A percentile compares a stretch with the other conserved stretches of the same genome.
These are phyloP conservation scores for Metschnikowia cubensis DNA, from an alignment of 805 yeast species.

Conservation along the genomic window DNA sequence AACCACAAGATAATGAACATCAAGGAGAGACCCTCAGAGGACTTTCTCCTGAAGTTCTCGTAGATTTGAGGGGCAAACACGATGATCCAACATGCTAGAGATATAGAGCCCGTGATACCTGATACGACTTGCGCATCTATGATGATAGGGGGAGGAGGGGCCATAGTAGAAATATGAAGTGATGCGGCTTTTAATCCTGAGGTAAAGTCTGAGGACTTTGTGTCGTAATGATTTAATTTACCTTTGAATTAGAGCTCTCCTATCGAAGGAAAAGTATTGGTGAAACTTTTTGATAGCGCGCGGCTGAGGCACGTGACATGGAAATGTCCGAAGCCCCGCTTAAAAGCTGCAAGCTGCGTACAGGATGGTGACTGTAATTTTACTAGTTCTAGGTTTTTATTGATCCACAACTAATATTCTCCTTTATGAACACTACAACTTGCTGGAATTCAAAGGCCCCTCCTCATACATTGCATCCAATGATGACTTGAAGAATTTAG, in stretches of 20 bases:
- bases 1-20: slow-evolving; percentile 88
- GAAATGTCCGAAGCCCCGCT: not conserved
- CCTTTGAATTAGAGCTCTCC: not conserved
- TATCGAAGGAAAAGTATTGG: not conserved
- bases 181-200: not conserved
- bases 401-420: not conserved
- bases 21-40: slow-evolving; percentile 86
- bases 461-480: slow-evolving; percentile 14
- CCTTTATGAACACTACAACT: not conserved
- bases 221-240: not conserved
- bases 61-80: slow-evolving; percentile 96
- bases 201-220: not conserved
- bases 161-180: slow-evolving; percentile 23
- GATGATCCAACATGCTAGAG: slow-evolving; percentile 96
- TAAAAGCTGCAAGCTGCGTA: not conserved
- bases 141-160: slow-evolving; percentile 63
- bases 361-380: not conserved
- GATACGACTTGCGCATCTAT: slow-evolving; percentile 68
- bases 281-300: slow-evolving; percentile 4
- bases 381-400: not conserved
- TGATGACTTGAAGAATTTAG: slow-evolving; percentile 18
- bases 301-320: slow-evolving; percentile 3
- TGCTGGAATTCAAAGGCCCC: slow-evolving; percentile 8
- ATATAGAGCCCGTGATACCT: slow-evolving; percentile 81
- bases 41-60: slow-evolving; percentile 80